Evolutionary conservation across 768 basidiomycete genomes (phyloP).

Genomic region (Mycena chlorophos): DNA sequence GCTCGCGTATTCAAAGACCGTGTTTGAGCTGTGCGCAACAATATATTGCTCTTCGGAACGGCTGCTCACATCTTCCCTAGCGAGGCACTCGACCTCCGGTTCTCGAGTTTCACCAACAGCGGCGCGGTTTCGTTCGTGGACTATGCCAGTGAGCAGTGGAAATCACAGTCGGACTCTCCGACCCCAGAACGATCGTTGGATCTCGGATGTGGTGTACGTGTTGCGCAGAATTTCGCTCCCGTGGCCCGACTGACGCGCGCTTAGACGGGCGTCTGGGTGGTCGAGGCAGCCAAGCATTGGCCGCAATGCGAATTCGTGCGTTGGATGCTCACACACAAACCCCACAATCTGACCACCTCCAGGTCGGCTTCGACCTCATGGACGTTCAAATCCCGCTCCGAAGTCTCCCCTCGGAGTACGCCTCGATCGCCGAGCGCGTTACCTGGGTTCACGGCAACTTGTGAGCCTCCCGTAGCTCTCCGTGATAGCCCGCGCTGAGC

Average conservation of each 20-base stretch:
- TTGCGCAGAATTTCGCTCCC: background rate
- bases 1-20: slow-evolving; percentile 63
- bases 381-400: slow-evolving; percentile 66
- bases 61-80: slow-evolving; percentile 30
- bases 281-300: slow-evolving; percentile 76
- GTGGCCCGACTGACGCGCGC: slow-evolving; percentile 2
- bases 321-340: slow-evolving; percentile 9
- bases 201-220: slow-evolving; percentile 71
- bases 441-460: slow-evolving; percentile 79
- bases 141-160: slow-evolving; percentile 42
- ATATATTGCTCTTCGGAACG: background rate
- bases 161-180: background rate
- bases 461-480: slow-evolving; percentile 40
- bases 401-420: slow-evolving; percentile 40
- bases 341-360: background rate
- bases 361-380: slow-evolving; percentile 82
- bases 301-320: slow-evolving; percentile 63
- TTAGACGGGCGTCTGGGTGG: slow-evolving; percentile 68
- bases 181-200: slow-evolving; percentile 60
- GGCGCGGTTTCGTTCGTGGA: slow-evolving; percentile 61
- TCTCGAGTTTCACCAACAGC: slow-evolving; percentile 46
- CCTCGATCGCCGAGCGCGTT: slow-evolving; percentile 56
- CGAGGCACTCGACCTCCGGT: slow-evolving; percentile 55
- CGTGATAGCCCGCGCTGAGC: background rate
- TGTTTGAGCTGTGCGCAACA: slow-evolving; percentile 64